Conservation (phyloP, 805 yeast genomes). For the Limtongia smithiae region DNA sequence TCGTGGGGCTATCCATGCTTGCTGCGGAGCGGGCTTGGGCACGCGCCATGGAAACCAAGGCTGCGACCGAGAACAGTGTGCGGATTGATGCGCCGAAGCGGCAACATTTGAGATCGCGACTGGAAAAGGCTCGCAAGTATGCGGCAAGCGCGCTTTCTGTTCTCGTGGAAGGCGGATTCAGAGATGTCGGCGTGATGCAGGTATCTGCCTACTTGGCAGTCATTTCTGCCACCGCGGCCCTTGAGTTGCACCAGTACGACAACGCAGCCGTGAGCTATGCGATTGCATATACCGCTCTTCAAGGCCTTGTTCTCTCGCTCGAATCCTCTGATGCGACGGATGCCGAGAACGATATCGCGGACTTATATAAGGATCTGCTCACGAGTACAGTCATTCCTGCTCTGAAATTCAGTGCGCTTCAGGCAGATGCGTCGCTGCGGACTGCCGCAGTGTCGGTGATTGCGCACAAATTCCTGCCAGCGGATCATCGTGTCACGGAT, state of each 20-base stretch:
- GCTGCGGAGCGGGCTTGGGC: conserved; percentile 76
- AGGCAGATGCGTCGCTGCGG: conserved; percentile 24
- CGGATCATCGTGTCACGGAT: conserved; percentile 40
- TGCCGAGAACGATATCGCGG: conserved; percentile 29
- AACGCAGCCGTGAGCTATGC: conserved; percentile 52
- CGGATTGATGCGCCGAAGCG: conserved; percentile 38
- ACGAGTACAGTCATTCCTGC: conserved; percentile 65
- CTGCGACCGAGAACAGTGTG: conserved; percentile 28
- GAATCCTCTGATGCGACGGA: conserved; percentile 14
- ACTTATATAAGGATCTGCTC: conserved; percentile 52
- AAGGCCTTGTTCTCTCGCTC: conserved; percentile 45
- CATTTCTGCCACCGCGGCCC: conserved; percentile 49
- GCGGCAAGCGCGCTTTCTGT: conserved; percentile 6
- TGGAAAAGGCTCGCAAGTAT: conserved; percentile 55
- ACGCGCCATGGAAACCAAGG: conserved; percentile 60
- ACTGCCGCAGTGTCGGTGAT: conserved; percentile 50
- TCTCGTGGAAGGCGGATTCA: conserved; percentile 19
- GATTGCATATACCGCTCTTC: conserved; percentile 59
- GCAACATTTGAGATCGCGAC: conserved; percentile 59
- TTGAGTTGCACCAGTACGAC: conserved; percentile 56
- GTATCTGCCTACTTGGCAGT: conserved; percentile 41
- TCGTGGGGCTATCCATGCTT: conserved; percentile 57
- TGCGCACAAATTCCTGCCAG: conserved; percentile 45
- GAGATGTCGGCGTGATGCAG: conserved; percentile 29
- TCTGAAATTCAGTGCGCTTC: conserved; percentile 43